phyloP scores from a whole-genome alignment of 2,329 filamentous ascomycete species.

The Nemania sp. region DNA sequence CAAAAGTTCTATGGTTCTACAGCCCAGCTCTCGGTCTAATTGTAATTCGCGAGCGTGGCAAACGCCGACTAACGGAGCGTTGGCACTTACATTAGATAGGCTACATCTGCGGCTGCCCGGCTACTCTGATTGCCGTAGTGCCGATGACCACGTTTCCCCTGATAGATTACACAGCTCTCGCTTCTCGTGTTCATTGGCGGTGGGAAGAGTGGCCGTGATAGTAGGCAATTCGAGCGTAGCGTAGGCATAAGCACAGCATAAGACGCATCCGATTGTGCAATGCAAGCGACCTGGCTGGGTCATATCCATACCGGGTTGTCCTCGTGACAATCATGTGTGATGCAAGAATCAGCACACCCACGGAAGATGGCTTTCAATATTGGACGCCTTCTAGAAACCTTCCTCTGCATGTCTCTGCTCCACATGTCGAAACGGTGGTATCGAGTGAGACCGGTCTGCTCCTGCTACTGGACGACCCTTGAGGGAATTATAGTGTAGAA shows the following conservation, averaged over 20 bases:
- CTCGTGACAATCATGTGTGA: constrained; percentile 14
- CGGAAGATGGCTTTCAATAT: constrained; percentile 1
- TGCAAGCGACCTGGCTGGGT: constrained; percentile 10
- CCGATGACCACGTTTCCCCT: background rate
- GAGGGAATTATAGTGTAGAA: constrained; percentile 24
- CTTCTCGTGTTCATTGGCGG: background rate
- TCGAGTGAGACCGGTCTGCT: background rate
- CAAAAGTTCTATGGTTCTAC: background rate
- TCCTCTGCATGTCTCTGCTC: constrained; percentile 4
- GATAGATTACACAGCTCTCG: background rate
- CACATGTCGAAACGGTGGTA: background rate
- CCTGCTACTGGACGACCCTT: constrained; percentile 8
- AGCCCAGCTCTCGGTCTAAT: constrained; percentile 18
- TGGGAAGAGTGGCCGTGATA: background rate
- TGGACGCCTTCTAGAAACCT: constrained; percentile 23
- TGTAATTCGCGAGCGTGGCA: constrained; percentile 18
- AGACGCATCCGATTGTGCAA: constrained; percentile 19
- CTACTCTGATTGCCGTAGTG: no score
- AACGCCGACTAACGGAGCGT: background rate
- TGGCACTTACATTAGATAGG: background rate
- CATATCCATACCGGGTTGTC: background rate
- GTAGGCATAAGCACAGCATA: constrained; percentile 13
- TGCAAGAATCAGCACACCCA: constrained; percentile 11
- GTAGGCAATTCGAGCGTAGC: background rate
- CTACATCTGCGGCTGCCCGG: no score